These are phyloP conservation scores for Apiospora aurea DNA, from an alignment of 2,329 filamentous ascomycete genomes.

Conservation along the genomic window DNA sequence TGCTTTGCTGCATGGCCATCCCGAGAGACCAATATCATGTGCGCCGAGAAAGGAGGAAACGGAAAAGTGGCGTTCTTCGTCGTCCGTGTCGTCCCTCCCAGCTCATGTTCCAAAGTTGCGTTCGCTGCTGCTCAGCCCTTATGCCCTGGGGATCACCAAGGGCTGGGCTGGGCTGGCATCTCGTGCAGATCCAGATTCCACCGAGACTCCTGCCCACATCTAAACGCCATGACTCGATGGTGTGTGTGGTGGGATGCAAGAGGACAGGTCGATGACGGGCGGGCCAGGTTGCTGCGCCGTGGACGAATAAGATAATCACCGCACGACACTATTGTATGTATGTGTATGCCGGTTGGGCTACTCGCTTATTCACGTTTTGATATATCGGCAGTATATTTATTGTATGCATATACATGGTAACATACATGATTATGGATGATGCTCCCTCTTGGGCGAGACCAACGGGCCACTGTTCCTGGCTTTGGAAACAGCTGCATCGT, in stretches of 20 bases:
- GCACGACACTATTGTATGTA: constrained; percentile 11
- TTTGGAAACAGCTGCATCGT: neutral
- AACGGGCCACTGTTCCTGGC: neutral
- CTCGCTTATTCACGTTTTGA: neutral
- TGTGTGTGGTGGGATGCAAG: constrained; percentile 3
- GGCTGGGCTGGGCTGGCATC: neutral
- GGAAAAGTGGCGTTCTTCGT: neutral
- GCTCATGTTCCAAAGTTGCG: neutral
- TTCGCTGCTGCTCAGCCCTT: neutral
- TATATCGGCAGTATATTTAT: neutral
- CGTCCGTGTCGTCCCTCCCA: neutral
- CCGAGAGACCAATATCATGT: neutral
- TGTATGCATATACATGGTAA: neutral
- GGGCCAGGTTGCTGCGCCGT: neutral
- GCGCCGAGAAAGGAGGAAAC: neutral
- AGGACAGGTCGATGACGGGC: neutral
- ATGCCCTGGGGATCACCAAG: neutral
- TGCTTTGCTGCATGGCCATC: neutral
- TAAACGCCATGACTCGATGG: neutral
- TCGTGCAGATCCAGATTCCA: constrained; percentile 5
- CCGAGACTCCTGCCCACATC: neutral
- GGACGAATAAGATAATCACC: constrained; percentile 10
- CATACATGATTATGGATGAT: neutral
- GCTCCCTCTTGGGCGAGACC: neutral
- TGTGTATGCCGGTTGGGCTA: neutral